These are phyloP conservation scores for Brettanomyces custersianus DNA, from an alignment of 805 yeast species.

Conservation along the genomic window DNA sequence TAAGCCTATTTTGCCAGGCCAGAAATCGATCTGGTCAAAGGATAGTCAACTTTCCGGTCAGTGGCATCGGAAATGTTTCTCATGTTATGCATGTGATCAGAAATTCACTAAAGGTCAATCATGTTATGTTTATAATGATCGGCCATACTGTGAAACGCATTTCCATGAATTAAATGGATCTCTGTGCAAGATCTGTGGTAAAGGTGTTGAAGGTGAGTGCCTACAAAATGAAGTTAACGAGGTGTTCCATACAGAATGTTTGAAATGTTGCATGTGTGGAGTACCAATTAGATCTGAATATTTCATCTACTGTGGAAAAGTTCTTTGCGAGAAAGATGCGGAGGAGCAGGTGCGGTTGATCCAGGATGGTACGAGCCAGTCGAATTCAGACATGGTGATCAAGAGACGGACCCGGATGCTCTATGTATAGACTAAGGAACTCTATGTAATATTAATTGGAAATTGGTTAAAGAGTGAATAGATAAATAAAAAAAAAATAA, in stretches of 20 bases:
- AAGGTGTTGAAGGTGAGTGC: slow-evolving; percentile 86
- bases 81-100: slow-evolving; percentile 55
- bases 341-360: slow-evolving; percentile 10
- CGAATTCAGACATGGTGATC: slow-evolving; percentile 12
- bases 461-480: too few relatives aligned
- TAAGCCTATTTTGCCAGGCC: slow-evolving; percentile 34
- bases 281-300: slow-evolving; percentile 44
- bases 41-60: slow-evolving; percentile 81
- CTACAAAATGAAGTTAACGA: slow-evolving; percentile 64
- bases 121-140: slow-evolving; percentile 70
- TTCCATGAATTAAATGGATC: slow-evolving; percentile 71
- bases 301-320: slow-evolving; percentile 36
- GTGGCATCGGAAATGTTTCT: slow-evolving; percentile 88
- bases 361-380: slow-evolving; percentile 3
- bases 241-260: slow-evolving; percentile 69
- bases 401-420: slow-evolving; percentile 26
- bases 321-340: slow-evolving; percentile 43
- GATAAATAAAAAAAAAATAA: too few relatives aligned
- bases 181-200: slow-evolving; percentile 58
- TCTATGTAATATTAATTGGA: too few relatives aligned
- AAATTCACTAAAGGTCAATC: slow-evolving; percentile 50
- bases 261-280: slow-evolving; percentile 58
- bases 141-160: slow-evolving; percentile 76
- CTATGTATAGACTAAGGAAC: slow-evolving; percentile 18
- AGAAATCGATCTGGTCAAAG: slow-evolving; percentile 72